Base-by-base conservation (phyloP, 2,329 filamentous ascomycete genomes). In the Periglandula ipomoeae region DNA sequence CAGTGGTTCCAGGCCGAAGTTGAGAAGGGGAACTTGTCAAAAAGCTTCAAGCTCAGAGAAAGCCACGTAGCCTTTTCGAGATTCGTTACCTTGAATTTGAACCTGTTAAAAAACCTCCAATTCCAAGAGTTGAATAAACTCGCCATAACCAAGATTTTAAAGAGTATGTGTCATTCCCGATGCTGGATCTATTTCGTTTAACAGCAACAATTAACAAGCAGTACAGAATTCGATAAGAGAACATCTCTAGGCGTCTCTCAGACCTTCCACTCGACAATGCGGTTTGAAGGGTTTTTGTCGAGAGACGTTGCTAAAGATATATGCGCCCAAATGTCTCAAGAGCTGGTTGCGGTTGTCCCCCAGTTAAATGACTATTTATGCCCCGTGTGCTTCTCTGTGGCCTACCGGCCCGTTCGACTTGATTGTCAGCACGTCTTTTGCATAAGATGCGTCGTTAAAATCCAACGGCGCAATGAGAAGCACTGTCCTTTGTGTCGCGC, bases 361-460 rank as follows among this genome's bases (percentile, higher is more conserved):
- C 87, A 89, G 58, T 66, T 93, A n/a, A 83, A 89, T 59, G 89
- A 94, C 65, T 91, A 89, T 65, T 73, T 82, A 8, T 94, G 88
- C 58, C 87, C 88, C 1, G 81, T 93, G 51, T 93, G 89, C 67
- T 83, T 84, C 57, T 78, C 78, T 39, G 80, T 95, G 50, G 81
- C 84, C n/a, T 93, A 85, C 73, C 80, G 87, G 56, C 89, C 89
- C 0, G 79, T 95, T n/a, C 79, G 82, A 22, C 72, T 94, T 30
- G 74, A 76, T 13, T 95, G 89, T 64, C 70, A 76, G 24, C 87
- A 93, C 56, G 70, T 90, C 13, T 90, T 91, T 60, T 95, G 89
- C 68, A 91, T 93, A 49, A 76, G 86, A 3, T 95, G 89, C 61
- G 74, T 91, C 44, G 82, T 94, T 53, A 81, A 87, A 57, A 80